Percentiles rank a stretch among this genome's conserved stretches.
Evolutionary conservation across 352 stramenopile genomes (phyloP).

Genomic region (Pythium aphanidermatum): DNA sequence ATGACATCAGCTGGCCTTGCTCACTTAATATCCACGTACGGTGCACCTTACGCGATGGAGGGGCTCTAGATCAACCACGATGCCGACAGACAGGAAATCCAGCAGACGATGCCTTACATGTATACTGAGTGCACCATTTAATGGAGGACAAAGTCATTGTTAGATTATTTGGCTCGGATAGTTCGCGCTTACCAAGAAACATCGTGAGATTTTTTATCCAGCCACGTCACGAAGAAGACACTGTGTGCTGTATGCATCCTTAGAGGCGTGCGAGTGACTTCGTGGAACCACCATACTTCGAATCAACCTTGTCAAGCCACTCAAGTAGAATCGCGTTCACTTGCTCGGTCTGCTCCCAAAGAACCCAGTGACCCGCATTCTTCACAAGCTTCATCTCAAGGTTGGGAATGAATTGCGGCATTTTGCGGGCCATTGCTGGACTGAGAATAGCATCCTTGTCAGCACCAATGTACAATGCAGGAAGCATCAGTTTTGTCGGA

Average conservation of each 20-base stretch:
- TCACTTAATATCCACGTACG: no score
- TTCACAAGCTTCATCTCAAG: slow-evolving; percentile 47
- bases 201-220: background rate
- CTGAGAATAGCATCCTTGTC: slow-evolving; percentile 47
- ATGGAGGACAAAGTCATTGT: no score
- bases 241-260: background rate
- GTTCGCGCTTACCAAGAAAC: background rate
- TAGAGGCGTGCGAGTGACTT: background rate
- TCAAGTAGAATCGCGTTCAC: slow-evolving; percentile 30
- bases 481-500: slow-evolving; percentile 29
- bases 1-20: no score
- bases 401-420: slow-evolving; percentile 43
- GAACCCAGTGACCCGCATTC: slow-evolving; percentile 54
- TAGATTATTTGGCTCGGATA: no score
- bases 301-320: slow-evolving; percentile 32
- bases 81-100: no score
- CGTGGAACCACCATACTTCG: background rate
- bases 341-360: slow-evolving; percentile 46
- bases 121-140: no score
- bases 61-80: no score
- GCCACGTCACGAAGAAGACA: background rate
- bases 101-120: no score
- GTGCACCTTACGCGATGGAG: no score
- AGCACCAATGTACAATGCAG: slow-evolving; percentile 57
- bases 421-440: slow-evolving; percentile 48